Evolutionary conservation across 164 flowering plant genomes (phyloP).

Genomic region (Litsea cubeba): DNA sequence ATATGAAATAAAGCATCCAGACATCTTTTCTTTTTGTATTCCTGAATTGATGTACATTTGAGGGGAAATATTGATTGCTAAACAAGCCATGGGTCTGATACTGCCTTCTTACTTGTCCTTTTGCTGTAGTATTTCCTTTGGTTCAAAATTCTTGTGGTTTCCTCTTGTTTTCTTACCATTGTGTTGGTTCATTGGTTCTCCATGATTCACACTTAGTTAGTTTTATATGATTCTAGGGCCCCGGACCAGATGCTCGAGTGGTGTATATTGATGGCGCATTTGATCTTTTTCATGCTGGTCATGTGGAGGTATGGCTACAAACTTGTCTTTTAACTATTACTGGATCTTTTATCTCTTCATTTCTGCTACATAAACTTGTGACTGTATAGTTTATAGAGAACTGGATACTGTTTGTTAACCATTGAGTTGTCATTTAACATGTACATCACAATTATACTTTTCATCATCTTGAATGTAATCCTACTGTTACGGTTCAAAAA

Average conservation of each 20-base stretch:
- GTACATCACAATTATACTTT: no score
- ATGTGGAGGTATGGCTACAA: conserved; percentile 59
- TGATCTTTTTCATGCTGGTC: conserved; percentile 92
- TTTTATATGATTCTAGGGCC: conserved; percentile 42
- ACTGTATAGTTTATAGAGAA: background rate
- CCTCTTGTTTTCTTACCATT: background rate
- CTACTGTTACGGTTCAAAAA: no score
- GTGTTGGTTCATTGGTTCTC: background rate
- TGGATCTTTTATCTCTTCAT: background rate
- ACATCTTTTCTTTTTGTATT: no score
- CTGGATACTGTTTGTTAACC: background rate
- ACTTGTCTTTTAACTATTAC: background rate
- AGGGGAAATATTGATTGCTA: no score
- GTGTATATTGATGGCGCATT: conserved; percentile 88
- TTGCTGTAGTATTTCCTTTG: no score
- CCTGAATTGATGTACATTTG: no score
- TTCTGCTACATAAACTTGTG: background rate
- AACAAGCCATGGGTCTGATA: no score
- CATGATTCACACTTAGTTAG: background rate
- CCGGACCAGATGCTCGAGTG: conserved; percentile 77
- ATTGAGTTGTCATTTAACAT: no score
- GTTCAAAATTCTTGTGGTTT: no score
- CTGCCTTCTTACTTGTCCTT: no score
- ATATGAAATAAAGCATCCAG: no score
- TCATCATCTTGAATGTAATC: no score